Evolutionary conservation across 495 filamentous ascomycete genomes (phyloP), one percentile per base, ranked within the genome.

Genomic region (Lasiosphaeriaceae sp.): DNA sequence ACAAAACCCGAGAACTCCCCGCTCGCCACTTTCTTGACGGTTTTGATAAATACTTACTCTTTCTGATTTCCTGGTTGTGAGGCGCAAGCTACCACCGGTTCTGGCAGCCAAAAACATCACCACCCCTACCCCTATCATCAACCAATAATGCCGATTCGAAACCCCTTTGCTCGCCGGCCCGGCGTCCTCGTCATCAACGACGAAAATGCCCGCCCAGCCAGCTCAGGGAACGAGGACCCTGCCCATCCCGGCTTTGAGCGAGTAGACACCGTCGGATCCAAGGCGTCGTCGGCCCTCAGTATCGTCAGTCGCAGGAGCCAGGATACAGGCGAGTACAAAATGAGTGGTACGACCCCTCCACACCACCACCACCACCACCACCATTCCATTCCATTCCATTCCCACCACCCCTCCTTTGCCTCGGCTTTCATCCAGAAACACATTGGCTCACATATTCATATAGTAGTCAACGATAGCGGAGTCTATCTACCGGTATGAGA

Each of bases 381-480:
- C 26, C 23, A 26, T 16, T 37, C 29, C 11, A 47, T 47, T 21
- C 50, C n/a, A n/a, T n/a, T n/a, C 53, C 43, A 35, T 29, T 9
- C 35, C 19, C 54, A 47, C 29, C 19, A 47, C 16, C 54, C 43
- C 43, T 17, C 35, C 39, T 45, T 11, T 21, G 16, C 20, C 56
- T 29, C 31, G 49, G n/a, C 53, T 43, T 17, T 34, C 22, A 37
- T 11, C 12, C 11, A 20, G 31, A 19, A 31, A 29, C 48, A 22
- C 8, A 24, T 52, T 37, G 37, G 56, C 69, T 73, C 37, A 74
- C 59, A 56, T 5, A 9, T 37, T 52, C n/a, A 23, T 54, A 14
- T 68, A 98, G 94, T 97, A 37, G 93, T 98, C 68, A 94, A 96
- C 73, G 93, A 94, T 70, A 93, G 90, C 73, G 94, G 94, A 46